Evolutionary conservation across 1,139 yeast species (phyloP), one percentile per base, ranked within the genome.

Genomic region (Taphrina wiesneri): DNA sequence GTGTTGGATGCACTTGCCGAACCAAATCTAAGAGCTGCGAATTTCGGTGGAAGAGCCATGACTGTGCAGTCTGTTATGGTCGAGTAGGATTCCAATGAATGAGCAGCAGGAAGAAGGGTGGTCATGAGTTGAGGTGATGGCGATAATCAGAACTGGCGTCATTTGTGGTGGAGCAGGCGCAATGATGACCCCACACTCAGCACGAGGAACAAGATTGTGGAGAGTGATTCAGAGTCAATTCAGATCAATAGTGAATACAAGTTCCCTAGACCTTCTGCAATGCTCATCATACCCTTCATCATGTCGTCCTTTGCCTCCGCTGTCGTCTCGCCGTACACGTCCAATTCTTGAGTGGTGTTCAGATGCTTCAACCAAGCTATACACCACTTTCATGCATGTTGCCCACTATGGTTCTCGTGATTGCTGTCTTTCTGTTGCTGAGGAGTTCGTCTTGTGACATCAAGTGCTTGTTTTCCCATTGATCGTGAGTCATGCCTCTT

Each of bases 1-100:
- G 80, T 74, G 70, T 79, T 73, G 19, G 70, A 63, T 9, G 67
- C 47, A 7, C 25, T 4, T 15, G 67, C 36, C 15, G 34, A 9
- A 19, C 65, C 66, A 28, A 59, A 54, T 25, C 68, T 30, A 21
- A 67, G 64, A 15, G 64, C 66, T n/a, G 67, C 34, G n/a, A 60
- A 45, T 23, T 25, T 41, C 0, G 57, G 52, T 1, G 26, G 34
- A n/a, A 51, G 49, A 13, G 64, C 56, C 64, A 60, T 60, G 19
- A 19, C 11, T 3, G 47, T 6, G n/a, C 46, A 13, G 2, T 2
- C 21, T 32, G 9, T 2, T 15, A 39, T 7, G 17, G 43, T 39
- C n/a, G n/a, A n/a, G n/a, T n/a, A n/a, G n/a, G n/a, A n/a, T n/a
- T n/a, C n/a, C n/a, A n/a, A n/a, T n/a, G n/a, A n/a, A n/a, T n/a